phyloP scores from a whole-genome alignment of 2,329 filamentous ascomycete species.

The Calonectria honghensis region DNA sequence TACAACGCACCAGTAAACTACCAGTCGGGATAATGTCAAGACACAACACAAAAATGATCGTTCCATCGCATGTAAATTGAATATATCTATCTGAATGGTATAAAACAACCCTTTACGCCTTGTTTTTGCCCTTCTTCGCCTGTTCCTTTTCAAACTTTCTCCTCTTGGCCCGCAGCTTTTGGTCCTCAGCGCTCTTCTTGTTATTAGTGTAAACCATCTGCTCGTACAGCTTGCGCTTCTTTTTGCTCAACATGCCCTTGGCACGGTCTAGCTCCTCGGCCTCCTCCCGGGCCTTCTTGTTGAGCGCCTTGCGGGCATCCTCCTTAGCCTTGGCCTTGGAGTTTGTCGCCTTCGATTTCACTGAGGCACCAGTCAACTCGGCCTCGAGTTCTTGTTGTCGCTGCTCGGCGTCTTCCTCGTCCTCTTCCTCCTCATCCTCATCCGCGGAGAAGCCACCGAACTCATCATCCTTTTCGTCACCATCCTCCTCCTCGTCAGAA shows the following conservation, averaged over 20 bases:
- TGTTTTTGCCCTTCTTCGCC: slow-evolving; percentile 65
- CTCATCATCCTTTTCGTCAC: slow-evolving; percentile 67
- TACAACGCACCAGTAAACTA: background rate
- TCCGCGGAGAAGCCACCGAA: slow-evolving; percentile 72
- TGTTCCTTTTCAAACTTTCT: slow-evolving; percentile 87
- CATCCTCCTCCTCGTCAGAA: slow-evolving; percentile 68
- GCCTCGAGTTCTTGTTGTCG: slow-evolving; percentile 95
- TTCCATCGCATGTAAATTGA: slow-evolving; percentile 52
- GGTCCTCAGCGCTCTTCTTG: slow-evolving; percentile 92
- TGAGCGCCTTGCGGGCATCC: slow-evolving; percentile 81
- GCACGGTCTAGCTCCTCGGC: slow-evolving; percentile 92
- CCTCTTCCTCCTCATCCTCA: slow-evolving; percentile 63
- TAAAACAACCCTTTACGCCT: slow-evolving; percentile 59
- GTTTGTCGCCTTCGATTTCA: slow-evolving; percentile 69
- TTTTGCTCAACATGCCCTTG: slow-evolving; percentile 98
- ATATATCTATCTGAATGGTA: slow-evolving; percentile 55
- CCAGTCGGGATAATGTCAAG: background rate
- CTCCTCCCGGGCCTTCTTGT: slow-evolving; percentile 83
- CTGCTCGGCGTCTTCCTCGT: slow-evolving; percentile 79
- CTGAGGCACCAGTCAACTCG: slow-evolving; percentile 83
- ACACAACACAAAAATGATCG: slow-evolving; percentile 31
- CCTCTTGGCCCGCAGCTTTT: slow-evolving; percentile 90
- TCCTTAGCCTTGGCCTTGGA: slow-evolving; percentile 78
- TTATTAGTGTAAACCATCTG: slow-evolving; percentile 98
- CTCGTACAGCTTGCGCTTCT: slow-evolving; percentile 97